Evolutionary conservation across 2,329 filamentous ascomycete genomes (phyloP).

Genomic region (Xylaria sp.): DNA sequence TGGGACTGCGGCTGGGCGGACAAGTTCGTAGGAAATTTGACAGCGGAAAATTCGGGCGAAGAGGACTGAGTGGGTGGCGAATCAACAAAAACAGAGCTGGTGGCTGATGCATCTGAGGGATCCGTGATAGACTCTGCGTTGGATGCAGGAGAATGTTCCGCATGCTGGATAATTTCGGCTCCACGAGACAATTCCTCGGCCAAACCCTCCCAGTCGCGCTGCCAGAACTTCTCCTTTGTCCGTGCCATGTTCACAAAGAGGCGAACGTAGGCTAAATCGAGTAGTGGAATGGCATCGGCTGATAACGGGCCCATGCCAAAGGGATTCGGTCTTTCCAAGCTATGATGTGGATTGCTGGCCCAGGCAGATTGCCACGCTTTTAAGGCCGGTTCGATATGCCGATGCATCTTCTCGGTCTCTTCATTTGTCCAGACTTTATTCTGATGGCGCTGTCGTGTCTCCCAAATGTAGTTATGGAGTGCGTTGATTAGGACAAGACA

Average conservation of each 20-base stretch:
- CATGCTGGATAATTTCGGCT: slow-evolving; percentile 78
- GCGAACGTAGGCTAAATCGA: slow-evolving; percentile 92
- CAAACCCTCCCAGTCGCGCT: slow-evolving; percentile 92
- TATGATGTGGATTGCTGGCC: slow-evolving; percentile 87
- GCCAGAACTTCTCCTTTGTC: slow-evolving; percentile 94
- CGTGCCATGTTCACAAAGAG: slow-evolving; percentile 93
- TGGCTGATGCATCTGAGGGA: slow-evolving; percentile 59
- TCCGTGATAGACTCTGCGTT: slow-evolving; percentile 61
- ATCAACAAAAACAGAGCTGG: slow-evolving; percentile 61
- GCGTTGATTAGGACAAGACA: slow-evolving; percentile 93
- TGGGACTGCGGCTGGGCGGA: slow-evolving; percentile 46
- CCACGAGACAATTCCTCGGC: slow-evolving; percentile 85
- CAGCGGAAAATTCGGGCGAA: slow-evolving; percentile 58
- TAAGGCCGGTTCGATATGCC: slow-evolving; percentile 91
- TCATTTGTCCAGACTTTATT: slow-evolving; percentile 89
- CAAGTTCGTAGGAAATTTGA: slow-evolving; percentile 51
- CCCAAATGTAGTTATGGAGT: slow-evolving; percentile 98
- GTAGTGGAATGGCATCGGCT: slow-evolving; percentile 87
- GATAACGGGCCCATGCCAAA: slow-evolving; percentile 84
- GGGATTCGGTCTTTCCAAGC: slow-evolving; percentile 84
- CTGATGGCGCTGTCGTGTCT: slow-evolving; percentile 89
- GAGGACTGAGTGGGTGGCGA: slow-evolving; percentile 64
- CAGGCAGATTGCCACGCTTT: slow-evolving; percentile 95
- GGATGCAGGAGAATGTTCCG: slow-evolving; percentile 69
- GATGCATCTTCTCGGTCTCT: slow-evolving; percentile 95